Evolutionary conservation across 805 yeast species (phyloP).

Genomic region (Lipomyces spencermartinsiae): DNA sequence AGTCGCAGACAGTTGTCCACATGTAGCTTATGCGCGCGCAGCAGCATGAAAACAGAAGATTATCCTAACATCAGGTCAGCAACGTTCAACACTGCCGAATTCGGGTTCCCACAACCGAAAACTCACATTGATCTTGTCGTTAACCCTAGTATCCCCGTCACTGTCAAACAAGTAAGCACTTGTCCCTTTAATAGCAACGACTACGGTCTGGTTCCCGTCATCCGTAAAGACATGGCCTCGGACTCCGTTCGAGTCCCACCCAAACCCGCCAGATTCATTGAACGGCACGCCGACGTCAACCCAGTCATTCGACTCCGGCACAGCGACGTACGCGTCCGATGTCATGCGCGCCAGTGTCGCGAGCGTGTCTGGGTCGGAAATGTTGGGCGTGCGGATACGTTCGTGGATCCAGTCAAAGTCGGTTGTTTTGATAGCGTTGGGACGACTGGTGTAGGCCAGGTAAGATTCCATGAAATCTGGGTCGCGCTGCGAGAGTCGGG

Average conservation of each 20-base stretch:
- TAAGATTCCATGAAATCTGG: slow-evolving; percentile 74
- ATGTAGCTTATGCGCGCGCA: slow-evolving; percentile 92
- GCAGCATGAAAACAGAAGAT: slow-evolving; percentile 89
- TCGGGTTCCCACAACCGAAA: background rate
- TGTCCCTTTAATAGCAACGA: slow-evolving; percentile 89
- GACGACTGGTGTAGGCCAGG: slow-evolving; percentile 57
- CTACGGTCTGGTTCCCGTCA: slow-evolving; percentile 61
- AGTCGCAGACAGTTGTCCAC: slow-evolving; percentile 97
- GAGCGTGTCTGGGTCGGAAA: slow-evolving; percentile 75
- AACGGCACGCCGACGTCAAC: slow-evolving; percentile 59
- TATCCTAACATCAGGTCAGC: slow-evolving; percentile 55
- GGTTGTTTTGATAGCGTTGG: slow-evolving; percentile 14
- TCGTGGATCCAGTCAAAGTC: slow-evolving; percentile 34
- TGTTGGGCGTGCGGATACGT: slow-evolving; percentile 64
- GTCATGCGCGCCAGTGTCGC: slow-evolving; percentile 82
- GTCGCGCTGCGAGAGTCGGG: slow-evolving; percentile 53
- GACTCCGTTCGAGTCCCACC: slow-evolving; percentile 86
- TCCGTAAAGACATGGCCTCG: slow-evolving; percentile 89
- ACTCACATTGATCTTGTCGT: slow-evolving; percentile 71
- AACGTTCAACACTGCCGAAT: background rate
- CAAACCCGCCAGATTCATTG: slow-evolving; percentile 60
- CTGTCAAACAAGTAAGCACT: slow-evolving; percentile 64
- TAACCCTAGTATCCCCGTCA: slow-evolving; percentile 73
- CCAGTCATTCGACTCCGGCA: slow-evolving; percentile 88
- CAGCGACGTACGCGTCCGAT: slow-evolving; percentile 86